Evolutionary conservation across 352 stramenopile genomes (phyloP).

Genomic region (Globisporangium nagaii): DNA sequence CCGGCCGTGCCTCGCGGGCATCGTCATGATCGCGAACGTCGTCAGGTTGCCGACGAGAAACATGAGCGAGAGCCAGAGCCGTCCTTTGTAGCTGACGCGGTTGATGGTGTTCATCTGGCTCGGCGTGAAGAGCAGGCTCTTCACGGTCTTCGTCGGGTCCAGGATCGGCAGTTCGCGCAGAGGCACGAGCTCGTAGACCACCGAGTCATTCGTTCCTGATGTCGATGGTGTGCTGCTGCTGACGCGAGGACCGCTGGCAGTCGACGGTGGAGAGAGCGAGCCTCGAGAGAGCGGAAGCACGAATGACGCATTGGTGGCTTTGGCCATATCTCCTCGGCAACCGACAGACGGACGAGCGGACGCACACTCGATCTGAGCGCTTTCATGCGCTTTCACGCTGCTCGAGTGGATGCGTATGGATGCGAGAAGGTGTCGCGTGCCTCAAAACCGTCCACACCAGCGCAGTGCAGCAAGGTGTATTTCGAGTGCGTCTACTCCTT

Average conservation of each 20-base stretch:
- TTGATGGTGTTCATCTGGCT: slow-evolving; percentile 14
- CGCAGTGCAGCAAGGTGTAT: too few relatives aligned
- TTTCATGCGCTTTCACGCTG: background rate
- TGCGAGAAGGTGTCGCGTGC: too few relatives aligned
- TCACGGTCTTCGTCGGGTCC: slow-evolving; percentile 22
- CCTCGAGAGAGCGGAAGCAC: background rate
- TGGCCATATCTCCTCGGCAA: background rate
- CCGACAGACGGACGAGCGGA: too few relatives aligned
- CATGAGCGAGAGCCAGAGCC: slow-evolving; percentile 10
- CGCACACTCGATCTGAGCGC: too few relatives aligned
- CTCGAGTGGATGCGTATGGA: too few relatives aligned
- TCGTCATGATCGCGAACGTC: slow-evolving; percentile 12
- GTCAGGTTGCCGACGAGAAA: slow-evolving; percentile 18
- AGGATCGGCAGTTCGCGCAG: slow-evolving; percentile 13
- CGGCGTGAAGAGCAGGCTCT: slow-evolving; percentile 14
- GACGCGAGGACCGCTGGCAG: background rate
- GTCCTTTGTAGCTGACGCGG: slow-evolving; percentile 6
- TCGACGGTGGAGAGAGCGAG: background rate
- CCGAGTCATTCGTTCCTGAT: background rate
- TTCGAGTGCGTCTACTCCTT: too few relatives aligned
- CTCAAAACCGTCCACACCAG: too few relatives aligned
- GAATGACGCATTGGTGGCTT: background rate
- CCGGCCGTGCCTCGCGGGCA: slow-evolving; percentile 1
- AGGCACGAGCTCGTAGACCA: slow-evolving; percentile 14
- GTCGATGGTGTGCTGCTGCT: background rate